Conservation (phyloP, 768 basidiomycete species). For the Agaricus sinodeliciosus region DNA sequence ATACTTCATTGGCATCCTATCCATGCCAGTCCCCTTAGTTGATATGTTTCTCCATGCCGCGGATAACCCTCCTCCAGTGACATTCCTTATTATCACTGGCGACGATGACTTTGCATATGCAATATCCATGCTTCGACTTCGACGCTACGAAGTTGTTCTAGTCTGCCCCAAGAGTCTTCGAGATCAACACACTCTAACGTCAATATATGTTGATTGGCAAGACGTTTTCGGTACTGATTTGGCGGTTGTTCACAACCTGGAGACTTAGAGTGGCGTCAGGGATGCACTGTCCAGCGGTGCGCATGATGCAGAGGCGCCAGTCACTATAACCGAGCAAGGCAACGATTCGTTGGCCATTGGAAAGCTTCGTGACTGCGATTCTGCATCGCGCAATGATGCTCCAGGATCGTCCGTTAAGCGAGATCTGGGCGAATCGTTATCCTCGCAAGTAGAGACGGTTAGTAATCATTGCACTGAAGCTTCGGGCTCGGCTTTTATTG, state of each 20-base stretch:
- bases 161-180: slow-evolving; percentile 30
- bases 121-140: slow-evolving; percentile 31
- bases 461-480: too few species aligned
- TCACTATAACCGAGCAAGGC: background rate
- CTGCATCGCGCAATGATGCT: background rate
- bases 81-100: slow-evolving; percentile 40
- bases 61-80: slow-evolving; percentile 38
- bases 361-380: background rate
- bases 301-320: background rate
- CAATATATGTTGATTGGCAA: slow-evolving; percentile 40
- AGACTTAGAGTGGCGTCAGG: background rate
- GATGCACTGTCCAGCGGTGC: background rate
- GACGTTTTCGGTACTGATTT: slow-evolving; percentile 24
- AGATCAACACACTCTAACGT: slow-evolving; percentile 40
- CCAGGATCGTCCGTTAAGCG: background rate
- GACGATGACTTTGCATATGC: slow-evolving; percentile 40
- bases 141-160: slow-evolving; percentile 31
- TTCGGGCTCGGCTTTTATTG: too few species aligned
- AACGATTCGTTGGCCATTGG: background rate
- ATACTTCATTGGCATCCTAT: background rate
- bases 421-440: background rate
- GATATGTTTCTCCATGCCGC: slow-evolving; percentile 26
- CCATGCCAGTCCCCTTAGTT: slow-evolving; percentile 10
- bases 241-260: background rate
- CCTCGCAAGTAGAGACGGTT: background rate